phyloP scores from a whole-genome alignment of 176 grass and related monocot species.

The Carex cristatella region DNA sequence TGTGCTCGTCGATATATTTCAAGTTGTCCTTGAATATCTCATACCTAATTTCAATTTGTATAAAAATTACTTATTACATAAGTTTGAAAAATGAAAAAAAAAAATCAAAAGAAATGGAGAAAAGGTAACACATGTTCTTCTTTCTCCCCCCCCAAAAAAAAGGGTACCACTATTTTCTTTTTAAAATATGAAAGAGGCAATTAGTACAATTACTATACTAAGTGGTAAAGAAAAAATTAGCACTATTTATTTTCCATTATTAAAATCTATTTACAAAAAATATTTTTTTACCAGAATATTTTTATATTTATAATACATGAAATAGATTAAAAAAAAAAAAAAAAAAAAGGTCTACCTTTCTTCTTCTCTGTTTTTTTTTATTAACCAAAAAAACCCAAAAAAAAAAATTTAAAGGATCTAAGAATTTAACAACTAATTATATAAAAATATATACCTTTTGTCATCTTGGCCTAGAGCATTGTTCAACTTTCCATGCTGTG shows the following conservation, averaged over 20 bases:
- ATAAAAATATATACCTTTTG: background rate
- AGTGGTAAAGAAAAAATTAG: background rate
- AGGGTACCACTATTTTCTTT: background rate
- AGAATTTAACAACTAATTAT: background rate
- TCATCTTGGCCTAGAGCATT: constrained; percentile 62
- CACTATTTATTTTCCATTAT: background rate
- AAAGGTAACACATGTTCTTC: background rate
- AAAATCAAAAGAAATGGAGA: background rate
- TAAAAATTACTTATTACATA: background rate
- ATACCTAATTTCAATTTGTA: constrained; percentile 18
- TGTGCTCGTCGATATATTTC: constrained; percentile 61
- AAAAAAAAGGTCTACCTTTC: background rate
- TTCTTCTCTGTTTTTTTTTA: background rate
- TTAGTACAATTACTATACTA: background rate
- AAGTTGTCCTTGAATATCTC: constrained; percentile 73
- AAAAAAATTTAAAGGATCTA: background rate
- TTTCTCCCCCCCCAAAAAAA: background rate
- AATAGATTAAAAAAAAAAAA: background rate
- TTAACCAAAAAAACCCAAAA: background rate
- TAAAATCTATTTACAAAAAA: background rate
- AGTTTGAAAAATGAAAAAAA: background rate
- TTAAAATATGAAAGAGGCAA: background rate
- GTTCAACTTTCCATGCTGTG: constrained; percentile 33
- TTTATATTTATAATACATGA: background rate
- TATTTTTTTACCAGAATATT: background rate